Percentiles rank a stretch among this genome's conserved stretches.
Evolutionary conservation across 2,329 filamentous ascomycete species (phyloP).

Genomic region (Aphanocladium album): DNA sequence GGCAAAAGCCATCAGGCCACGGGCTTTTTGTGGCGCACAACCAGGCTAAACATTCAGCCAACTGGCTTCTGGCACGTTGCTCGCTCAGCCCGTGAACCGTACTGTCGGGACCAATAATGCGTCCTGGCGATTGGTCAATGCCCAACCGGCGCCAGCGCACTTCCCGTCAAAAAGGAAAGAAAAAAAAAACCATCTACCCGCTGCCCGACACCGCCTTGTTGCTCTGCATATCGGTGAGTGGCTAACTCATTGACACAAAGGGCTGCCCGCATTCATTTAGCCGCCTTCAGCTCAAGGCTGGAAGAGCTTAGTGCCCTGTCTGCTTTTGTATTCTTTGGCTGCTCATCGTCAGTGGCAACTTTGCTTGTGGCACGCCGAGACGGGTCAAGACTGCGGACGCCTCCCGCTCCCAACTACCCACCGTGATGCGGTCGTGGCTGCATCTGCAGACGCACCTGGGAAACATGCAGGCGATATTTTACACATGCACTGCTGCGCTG

Average conservation of each 20-base stretch:
- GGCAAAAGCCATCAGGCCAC: neutral
- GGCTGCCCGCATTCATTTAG: neutral
- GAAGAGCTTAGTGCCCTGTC: too few species aligned
- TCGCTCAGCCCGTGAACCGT: neutral
- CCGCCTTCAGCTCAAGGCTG: neutral
- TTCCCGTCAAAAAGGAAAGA: neutral
- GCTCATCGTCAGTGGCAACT: neutral
- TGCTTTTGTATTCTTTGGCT: neutral
- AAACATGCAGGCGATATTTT: neutral
- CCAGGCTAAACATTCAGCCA: neutral
- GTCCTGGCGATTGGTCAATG: conserved; percentile 1
- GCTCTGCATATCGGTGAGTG: neutral
- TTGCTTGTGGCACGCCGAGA: neutral
- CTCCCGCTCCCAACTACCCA: neutral
- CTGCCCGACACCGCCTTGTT: conserved; percentile 1
- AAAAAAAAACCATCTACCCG: neutral
- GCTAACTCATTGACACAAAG: neutral
- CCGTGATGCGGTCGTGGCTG: neutral
- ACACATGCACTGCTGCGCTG: neutral
- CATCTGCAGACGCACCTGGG: neutral
- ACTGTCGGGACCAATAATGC: conserved; percentile 5
- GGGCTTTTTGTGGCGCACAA: conserved; percentile 1
- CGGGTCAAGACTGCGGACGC: neutral
- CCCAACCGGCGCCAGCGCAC: neutral
- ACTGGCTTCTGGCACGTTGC: conserved; percentile 8